Evolutionary conservation across 805 yeast genomes (phyloP).

Genomic region (Candida dajiaensis): DNA sequence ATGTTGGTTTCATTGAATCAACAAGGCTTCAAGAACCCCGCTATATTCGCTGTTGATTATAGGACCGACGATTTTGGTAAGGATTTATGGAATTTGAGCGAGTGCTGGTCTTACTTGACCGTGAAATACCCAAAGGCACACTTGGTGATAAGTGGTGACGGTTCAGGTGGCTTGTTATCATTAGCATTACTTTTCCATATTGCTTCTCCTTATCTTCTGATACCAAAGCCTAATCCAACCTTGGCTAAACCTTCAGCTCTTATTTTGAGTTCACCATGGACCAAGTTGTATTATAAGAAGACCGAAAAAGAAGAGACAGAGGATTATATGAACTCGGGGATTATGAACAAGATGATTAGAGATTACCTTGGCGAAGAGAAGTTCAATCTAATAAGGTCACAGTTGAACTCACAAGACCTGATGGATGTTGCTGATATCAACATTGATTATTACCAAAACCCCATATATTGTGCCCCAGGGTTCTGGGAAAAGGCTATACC

Average conservation of each 20-base stretch:
- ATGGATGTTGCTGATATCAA: neutral
- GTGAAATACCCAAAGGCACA: slow-evolving; percentile 23
- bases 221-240: neutral
- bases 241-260: slow-evolving; percentile 25
- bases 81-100: slow-evolving; percentile 23
- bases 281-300: slow-evolving; percentile 7
- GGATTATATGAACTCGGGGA: neutral
- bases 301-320: slow-evolving; percentile 4
- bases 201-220: slow-evolving; percentile 25
- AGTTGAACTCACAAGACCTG: neutral
- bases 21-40: slow-evolving; percentile 47
- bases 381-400: neutral
- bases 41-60: slow-evolving; percentile 33
- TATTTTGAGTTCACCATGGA: slow-evolving; percentile 29
- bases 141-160: slow-evolving; percentile 38
- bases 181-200: slow-evolving; percentile 33
- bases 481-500: slow-evolving; percentile 40
- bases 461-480: slow-evolving; percentile 26
- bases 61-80: slow-evolving; percentile 16
- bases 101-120: slow-evolving; percentile 29
- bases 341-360: neutral
- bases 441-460: slow-evolving; percentile 18
- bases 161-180: slow-evolving; percentile 41
- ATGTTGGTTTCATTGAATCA: slow-evolving; percentile 35
- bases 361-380: neutral